phyloP scores from a whole-genome alignment of 202 grass and related monocot genomes.

The Panicum virgatum region DNA sequence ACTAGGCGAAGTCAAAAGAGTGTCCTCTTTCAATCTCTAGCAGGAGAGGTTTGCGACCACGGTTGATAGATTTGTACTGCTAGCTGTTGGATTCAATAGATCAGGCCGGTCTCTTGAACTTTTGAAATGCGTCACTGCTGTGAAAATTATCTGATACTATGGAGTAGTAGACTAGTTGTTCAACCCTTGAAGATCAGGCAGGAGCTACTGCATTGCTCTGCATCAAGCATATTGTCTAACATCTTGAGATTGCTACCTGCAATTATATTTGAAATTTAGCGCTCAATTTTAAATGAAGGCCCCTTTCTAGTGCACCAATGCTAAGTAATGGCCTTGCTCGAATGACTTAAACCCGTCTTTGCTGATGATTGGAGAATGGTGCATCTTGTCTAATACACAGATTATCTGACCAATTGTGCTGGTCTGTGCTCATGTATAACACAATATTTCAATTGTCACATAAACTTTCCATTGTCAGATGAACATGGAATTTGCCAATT shows the following conservation, averaged over 20 bases:
- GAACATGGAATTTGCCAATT: background rate
- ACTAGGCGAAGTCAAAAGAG: no score
- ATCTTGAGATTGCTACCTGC: background rate
- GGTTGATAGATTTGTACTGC: no score
- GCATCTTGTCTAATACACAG: background rate
- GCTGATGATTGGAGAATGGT: background rate
- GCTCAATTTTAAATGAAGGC: background rate
- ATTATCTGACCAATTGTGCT: background rate
- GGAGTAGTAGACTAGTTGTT: background rate
- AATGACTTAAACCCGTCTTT: background rate
- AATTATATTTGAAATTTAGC: background rate
- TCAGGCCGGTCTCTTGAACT: no score
- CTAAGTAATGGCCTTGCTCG: background rate
- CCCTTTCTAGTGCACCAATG: background rate
- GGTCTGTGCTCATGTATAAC: background rate
- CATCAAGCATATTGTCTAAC: background rate
- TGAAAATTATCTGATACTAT: background rate
- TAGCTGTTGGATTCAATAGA: no score
- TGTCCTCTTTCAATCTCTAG: no score
- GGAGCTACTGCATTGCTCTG: background rate
- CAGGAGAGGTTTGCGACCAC: no score
- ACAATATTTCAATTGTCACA: background rate
- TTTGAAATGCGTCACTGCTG: background rate
- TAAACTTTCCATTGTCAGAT: background rate
- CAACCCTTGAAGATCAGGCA: background rate